Base-by-base conservation (phyloP, 2,329 filamentous ascomycete genomes). In the Plenodomus biglobosus region DNA sequence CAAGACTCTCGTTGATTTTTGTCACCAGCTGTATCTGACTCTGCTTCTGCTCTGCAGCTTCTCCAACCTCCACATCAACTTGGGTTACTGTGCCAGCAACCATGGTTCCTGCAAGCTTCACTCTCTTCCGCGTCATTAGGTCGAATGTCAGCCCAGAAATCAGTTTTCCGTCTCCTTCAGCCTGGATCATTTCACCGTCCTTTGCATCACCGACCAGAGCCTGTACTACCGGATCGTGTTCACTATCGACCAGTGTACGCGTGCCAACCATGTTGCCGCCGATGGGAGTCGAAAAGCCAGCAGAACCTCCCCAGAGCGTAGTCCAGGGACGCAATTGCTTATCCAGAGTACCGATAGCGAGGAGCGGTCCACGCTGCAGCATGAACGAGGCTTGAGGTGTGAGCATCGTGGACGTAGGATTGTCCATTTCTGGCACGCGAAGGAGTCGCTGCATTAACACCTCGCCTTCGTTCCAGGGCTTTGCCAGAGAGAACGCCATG, bases 301-400 rank as follows among this genome's bases (percentile, higher is more conserved):
- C 71, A 48, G 85, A 76, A 15, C 90, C 90, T n/a, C 88, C 88
- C 83, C 87, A 87, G 7, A 95, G 54, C 0, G 87, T 87, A 15
- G 86, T 87, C 90, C 90, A 95, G 1, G 87, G 88, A 17, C 82
- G 75, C 2, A 80, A 80, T 17, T 83, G 62, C 2, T 73, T 69
- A 62, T 94, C 89, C 1, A 92, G 72, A 0, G 87, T 82, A 1
- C 90, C 90, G 16, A 95, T 72, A 0, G 88, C 88, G 13, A 94
- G 75, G 7, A 94, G 76, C 1, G 88, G 84, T 0, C 83, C 85
- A 15, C 73, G 73, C 42, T 80, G 76, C 2, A 91, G 77, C 52
- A 88, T 80, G 53, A 78, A 74, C 1, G 77, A 82, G 18, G 86
- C 85, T 15, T 82, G 77, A 4, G 78, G 76, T 0, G 83, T 83